Base-by-base conservation (phyloP, 139 green algal species). In the Zygnema circumcarinatum region DNA sequence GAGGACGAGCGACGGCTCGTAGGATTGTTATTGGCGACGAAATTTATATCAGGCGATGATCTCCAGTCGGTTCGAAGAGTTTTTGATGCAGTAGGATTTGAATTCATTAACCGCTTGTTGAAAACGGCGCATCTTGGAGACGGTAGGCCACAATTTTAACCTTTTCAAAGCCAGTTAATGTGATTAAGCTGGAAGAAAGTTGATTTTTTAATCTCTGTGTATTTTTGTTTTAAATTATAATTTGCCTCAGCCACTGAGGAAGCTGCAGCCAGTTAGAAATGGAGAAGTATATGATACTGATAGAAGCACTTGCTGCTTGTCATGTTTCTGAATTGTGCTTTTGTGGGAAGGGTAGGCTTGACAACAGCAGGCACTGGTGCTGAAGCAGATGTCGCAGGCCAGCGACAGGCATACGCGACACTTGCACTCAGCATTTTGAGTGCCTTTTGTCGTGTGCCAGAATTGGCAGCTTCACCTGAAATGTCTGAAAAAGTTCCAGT, bases 21-120 rank as follows among this genome's bases (percentile, higher is more conserved):
- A 40, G 79, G 79, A 35, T 31, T 86, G 2, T 32, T 86, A 7
- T 67, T 86, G 32, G 79, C 79, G 7, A 85, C 62, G 22, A 81
- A 83, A 3, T 86, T 86, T 41, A 31, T 86, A 3, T 85, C 79
- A 21, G 79, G 38, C 2, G 62, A 25, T 2, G 79, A 86, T 41
- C 32, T 85, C 32, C 21, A 38, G 2, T 62, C 79, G 20, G 67
- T 86, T 20, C 2, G n/a, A 75, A 33, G 2, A 3, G 7, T 86
- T 21, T 86, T 85, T 76, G 31, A 86, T 7, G 79, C 79, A 36
- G 33, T 86, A 21, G 79, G 79, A 82, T 86, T 81, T 38, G 79
- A 81, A 39, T 86, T 86, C 67, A 86, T 86, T 31, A 29, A 83
- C 29, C 79, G 79, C 31, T 31, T 86, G 3, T 76, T 80, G 53